Evolutionary conservation across 371 early-diverging fungal genomes (phyloP).

Genomic region (Chytridium lagenaria): DNA sequence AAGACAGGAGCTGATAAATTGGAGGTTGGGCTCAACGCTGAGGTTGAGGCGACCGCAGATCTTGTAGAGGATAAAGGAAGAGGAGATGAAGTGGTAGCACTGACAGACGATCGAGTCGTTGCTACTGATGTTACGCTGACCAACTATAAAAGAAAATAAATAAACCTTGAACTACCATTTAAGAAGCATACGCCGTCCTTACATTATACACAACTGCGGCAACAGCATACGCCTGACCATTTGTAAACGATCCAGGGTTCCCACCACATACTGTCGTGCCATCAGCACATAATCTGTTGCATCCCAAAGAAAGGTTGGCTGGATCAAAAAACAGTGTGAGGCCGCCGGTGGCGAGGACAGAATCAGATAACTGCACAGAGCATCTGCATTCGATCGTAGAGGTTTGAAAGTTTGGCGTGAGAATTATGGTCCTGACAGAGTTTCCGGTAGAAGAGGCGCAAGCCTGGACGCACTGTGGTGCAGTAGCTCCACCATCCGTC

Average conservation of each 20-base stretch:
- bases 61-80: no score
- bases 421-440: background rate
- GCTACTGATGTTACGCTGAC: background rate
- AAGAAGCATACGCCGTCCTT: background rate
- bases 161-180: no score
- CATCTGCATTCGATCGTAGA: constrained; percentile 8
- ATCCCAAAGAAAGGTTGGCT: background rate
- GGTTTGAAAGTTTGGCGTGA: background rate
- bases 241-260: background rate
- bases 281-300: background rate
- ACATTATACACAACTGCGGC: background rate
- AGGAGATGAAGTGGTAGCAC: background rate
- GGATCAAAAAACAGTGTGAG: background rate
- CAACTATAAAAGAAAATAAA: no score
- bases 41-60: background rate
- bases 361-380: background rate
- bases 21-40: background rate
- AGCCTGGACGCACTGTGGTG: background rate
- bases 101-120: background rate
- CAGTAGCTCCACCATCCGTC: background rate
- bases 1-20: background rate
- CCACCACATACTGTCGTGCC: background rate
- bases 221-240: background rate
- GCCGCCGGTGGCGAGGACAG: background rate
- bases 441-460: background rate